Base-by-base conservation (phyloP, 2,329 filamentous ascomycete genomes). In the Orbilia brochopaga region DNA sequence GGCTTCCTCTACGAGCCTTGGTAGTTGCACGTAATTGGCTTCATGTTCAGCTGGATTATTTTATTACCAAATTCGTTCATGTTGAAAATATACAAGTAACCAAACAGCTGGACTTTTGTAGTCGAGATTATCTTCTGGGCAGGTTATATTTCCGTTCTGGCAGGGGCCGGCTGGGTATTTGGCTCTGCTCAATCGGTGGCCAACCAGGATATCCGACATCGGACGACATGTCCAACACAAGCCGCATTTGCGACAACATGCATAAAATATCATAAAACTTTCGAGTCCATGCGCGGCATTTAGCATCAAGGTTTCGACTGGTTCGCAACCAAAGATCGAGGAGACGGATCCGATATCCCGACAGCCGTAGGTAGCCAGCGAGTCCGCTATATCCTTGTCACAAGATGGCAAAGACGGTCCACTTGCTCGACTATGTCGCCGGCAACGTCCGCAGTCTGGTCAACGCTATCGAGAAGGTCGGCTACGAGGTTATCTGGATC, bases 391-490 rank as follows among this genome's bases (percentile, higher is more conserved):
- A 5, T 8, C 17, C 23, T 6, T 1, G 42, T 7, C 8, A 10
- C 50, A 58, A 23, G 23, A 72, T 72, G 67, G 21, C 67, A 37
- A 67, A 73, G 10, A 73, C 69, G 13, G 69, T 73, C 37, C 69
- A 73, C 21, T 46, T 73, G 19, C 83, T 88, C 59, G 86, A 97
- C 82, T 97, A 97, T 79, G 93, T 97, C 75, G 93, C 94, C 73
- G 94, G 94, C 78, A 99, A 99, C 80, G 88, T 99, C 76, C 89
- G 93, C 75, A 97, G 92, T 74, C 86, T 99, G 77, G 93, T 92
- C 79, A 99, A 99, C 83, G 94, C 93, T 77, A 96, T 99, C 78
- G 93, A 99, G 80, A 96, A 94, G 81, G 85, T 93, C 69, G 94
- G 94, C 73, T 97, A 93, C 79, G 86, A 90, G 50, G 91, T 99